Conservation (phyloP, 225 moss, liverwort and hornwort genomes). For the Lunularia cruciata region DNA sequence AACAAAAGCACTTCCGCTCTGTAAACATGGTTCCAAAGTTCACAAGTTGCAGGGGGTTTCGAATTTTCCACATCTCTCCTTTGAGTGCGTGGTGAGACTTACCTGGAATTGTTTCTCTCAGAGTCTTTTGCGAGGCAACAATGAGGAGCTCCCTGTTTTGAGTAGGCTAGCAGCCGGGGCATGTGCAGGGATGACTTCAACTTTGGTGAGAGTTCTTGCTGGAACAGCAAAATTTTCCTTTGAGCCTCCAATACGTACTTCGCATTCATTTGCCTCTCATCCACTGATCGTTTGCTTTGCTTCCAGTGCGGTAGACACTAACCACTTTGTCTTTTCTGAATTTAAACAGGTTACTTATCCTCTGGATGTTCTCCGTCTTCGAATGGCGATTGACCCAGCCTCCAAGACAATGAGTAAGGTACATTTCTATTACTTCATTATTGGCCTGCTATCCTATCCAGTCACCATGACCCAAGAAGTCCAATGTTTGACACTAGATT, state of each 20-base stretch:
- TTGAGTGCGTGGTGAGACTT: too few species aligned
- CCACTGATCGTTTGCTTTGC: not conserved
- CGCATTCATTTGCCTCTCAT: too few species aligned
- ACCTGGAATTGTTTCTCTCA: slow-evolving; percentile 21
- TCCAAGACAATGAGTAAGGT: slow-evolving; percentile 71
- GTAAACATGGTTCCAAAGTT: too few species aligned
- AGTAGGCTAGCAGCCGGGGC: slow-evolving; percentile 80
- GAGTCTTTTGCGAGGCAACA: slow-evolving; percentile 65
- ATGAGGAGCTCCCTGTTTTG: slow-evolving; percentile 64
- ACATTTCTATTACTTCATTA: not conserved
- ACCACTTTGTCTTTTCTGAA: not conserved
- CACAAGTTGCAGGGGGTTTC: too few species aligned
- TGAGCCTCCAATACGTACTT: not conserved
- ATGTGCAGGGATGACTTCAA: slow-evolving; percentile 94
- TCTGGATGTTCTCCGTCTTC: slow-evolving; percentile 75
- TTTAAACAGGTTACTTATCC: slow-evolving; percentile 70
- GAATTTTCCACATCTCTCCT: too few species aligned
- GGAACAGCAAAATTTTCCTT: not conserved
- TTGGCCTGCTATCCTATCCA: not conserved
- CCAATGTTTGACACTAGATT: too few species aligned
- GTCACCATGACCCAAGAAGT: not conserved
- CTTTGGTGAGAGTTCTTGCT: slow-evolving; percentile 47
- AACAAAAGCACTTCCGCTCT: too few species aligned
- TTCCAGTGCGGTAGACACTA: not conserved
- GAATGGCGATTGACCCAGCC: slow-evolving; percentile 71